Conservation (phyloP, 2,329 filamentous ascomycete species). For the Fusarium piperis region DNA sequence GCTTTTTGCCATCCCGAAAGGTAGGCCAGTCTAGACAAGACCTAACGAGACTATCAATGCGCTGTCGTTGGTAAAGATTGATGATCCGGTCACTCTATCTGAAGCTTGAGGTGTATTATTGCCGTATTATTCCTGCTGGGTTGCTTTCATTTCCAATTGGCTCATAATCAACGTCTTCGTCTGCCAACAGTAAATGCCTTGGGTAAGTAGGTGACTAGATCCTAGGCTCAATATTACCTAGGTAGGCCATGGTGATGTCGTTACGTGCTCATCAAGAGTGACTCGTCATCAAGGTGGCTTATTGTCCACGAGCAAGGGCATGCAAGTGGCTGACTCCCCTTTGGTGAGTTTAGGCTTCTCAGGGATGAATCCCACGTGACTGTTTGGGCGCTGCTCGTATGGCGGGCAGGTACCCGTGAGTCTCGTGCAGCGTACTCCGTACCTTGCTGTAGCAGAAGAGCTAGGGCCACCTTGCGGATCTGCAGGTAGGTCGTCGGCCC, state of each 20-base stretch:
- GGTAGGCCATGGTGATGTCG: neutral
- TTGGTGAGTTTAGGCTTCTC: neutral
- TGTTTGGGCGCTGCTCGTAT: neutral
- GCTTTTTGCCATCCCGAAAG: neutral
- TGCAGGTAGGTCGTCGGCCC: conserved; percentile 26
- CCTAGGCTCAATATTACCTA: neutral
- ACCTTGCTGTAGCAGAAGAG: conserved; percentile 25
- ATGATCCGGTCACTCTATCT: neutral
- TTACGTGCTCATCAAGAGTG: neutral
- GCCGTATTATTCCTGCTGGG: neutral
- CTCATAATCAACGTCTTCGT: neutral
- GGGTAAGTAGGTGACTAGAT: neutral
- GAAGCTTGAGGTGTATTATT: neutral
- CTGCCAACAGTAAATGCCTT: neutral
- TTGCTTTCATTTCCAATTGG: neutral
- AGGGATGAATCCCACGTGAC: conserved; percentile 6
- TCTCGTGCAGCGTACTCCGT: neutral
- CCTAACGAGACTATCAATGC: neutral
- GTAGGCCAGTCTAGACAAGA: neutral
- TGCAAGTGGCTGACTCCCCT: conserved; percentile 12
- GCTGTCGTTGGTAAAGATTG: neutral
- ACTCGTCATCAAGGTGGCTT: conserved; percentile 36
- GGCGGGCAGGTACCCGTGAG: neutral
- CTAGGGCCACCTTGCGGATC: conserved; percentile 40
- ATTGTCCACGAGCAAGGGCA: neutral